These are phyloP conservation scores for Diaporthe eres DNA, from an alignment of 2,329 filamentous ascomycete species.

Conservation along the genomic window DNA sequence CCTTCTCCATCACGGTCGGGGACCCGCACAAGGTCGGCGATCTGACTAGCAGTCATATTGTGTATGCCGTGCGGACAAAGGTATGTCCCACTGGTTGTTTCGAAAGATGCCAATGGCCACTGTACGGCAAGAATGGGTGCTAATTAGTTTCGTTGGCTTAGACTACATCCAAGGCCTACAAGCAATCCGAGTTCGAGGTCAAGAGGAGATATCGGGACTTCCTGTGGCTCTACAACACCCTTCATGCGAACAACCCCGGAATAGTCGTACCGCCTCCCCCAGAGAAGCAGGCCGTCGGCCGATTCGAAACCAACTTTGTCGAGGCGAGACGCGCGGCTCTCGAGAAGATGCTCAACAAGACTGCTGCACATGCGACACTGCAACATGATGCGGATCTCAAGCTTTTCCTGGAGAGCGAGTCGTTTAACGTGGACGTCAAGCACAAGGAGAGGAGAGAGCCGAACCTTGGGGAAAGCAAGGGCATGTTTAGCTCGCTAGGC, in stretches of 20 bases:
- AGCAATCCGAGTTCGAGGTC: constrained; percentile 91
- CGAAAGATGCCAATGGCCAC: background rate
- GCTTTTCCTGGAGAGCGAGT: constrained; percentile 95
- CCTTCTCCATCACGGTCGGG: constrained; percentile 90
- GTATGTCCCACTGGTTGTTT: constrained; percentile 59
- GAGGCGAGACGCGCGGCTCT: constrained; percentile 91
- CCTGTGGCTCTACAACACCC: constrained; percentile 94
- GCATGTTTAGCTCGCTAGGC: constrained; percentile 88
- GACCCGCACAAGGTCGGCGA: constrained; percentile 99
- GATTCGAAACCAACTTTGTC: constrained; percentile 97
- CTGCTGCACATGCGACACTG: constrained; percentile 86
- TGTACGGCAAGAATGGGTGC: background rate
- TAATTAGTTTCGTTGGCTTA: constrained; percentile 54
- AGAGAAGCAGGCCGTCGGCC: constrained; percentile 96
- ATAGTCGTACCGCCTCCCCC: constrained; percentile 95
- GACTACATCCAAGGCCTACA: constrained; percentile 97
- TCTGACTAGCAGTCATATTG: constrained; percentile 95
- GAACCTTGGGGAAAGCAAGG: constrained; percentile 89
- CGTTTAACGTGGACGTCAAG: constrained; percentile 97
- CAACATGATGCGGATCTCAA: constrained; percentile 96
- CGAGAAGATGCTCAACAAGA: constrained; percentile 99
- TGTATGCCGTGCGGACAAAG: constrained; percentile 95
- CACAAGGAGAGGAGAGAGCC: constrained; percentile 96
- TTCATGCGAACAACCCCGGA: constrained; percentile 95
- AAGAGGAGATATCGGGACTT: constrained; percentile 97